Evolutionary conservation across 2,329 filamentous ascomycete genomes (phyloP).

Genomic region (Exophiala sp.): DNA sequence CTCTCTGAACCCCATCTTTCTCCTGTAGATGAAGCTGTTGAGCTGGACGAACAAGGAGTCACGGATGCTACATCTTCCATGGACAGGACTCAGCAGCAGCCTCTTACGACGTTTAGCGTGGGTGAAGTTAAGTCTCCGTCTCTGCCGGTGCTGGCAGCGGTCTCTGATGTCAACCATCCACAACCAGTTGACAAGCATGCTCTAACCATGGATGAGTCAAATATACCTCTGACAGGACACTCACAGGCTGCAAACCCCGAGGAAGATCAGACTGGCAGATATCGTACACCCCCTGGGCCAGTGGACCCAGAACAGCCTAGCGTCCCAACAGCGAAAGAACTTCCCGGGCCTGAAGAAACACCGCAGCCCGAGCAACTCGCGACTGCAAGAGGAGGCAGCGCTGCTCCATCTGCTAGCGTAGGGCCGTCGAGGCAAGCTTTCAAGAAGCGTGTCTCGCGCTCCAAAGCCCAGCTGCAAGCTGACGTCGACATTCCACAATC

Average conservation of each 20-base stretch:
- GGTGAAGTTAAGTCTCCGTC: not conserved
- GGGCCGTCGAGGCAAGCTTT: not conserved
- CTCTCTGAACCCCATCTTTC: not conserved
- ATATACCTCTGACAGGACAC: not conserved
- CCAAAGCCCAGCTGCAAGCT: not conserved
- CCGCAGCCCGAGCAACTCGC: not conserved
- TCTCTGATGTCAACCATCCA: not conserved
- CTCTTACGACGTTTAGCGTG: not conserved
- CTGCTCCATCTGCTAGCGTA: not conserved
- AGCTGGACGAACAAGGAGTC: not conserved
- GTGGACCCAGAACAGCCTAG: not conserved
- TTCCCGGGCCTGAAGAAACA: not conserved
- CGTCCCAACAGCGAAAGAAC: not conserved
- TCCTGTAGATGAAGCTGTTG: not conserved
- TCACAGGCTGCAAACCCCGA: not conserved
- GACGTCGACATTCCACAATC: not conserved
- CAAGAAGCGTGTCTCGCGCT: constrained; percentile 1
- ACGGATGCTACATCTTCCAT: not conserved
- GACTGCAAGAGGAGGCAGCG: not conserved
- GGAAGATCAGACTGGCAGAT: not conserved
- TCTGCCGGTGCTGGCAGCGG: not conserved
- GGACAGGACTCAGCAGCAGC: not conserved
- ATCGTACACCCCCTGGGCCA: not conserved
- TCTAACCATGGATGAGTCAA: not conserved
- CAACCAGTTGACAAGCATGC: not conserved